Evolutionary conservation across 225 moss, liverwort and hornwort species (phyloP), one percentile per base, ranked within the genome.

Genomic region (Marchantia paleacea): DNA sequence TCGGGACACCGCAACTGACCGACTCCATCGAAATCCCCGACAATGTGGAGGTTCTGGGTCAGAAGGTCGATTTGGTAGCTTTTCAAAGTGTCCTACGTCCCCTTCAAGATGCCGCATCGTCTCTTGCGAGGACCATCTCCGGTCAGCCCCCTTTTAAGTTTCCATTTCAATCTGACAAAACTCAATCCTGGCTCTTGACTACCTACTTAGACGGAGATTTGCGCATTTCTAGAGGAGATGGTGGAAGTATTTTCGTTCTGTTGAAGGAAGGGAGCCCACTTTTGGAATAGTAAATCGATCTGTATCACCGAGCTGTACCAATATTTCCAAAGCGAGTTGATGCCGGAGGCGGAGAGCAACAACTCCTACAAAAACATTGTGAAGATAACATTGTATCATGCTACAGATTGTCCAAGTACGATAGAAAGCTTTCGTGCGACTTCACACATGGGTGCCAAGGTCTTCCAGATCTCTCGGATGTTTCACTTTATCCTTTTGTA

Each of bases 141-240:
- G 97, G 95, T 48, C 92, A 87, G 70, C 97, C 95, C 48, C 91
- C 97, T 66, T 73, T 97, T 55, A 97, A 90, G 86, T 93, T 97
- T 57, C 84, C 93, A 4, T 93, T 97, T 58, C 92, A 85, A 82
- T 75, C 82, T 10, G 89, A 93, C 39, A 86, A 88, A 69, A 90
- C 92, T 12, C 95, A 97, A 78, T 97, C 97, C 18, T 97, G 97
- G 97, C 90, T 97, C 71, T 82, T 97, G 88, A 97, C 95, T 18
- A 97, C 95, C 16, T 97, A 87, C 75, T 93, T 97, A 58, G 97
- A 97, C 64, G 89, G 91, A 52, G 97, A 97, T 86, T 68, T 97
- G 48, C 92, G 97, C 75, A 95, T 97, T 72, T 90, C 97, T 26
- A 90, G 93, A 57, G 97, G 97, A 0, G 97, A 95, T 80, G 91